Evolutionary conservation across 441 rosid species (phyloP), one percentile per base, ranked within the genome.

Genomic region (Biscutella laevigata): DNA sequence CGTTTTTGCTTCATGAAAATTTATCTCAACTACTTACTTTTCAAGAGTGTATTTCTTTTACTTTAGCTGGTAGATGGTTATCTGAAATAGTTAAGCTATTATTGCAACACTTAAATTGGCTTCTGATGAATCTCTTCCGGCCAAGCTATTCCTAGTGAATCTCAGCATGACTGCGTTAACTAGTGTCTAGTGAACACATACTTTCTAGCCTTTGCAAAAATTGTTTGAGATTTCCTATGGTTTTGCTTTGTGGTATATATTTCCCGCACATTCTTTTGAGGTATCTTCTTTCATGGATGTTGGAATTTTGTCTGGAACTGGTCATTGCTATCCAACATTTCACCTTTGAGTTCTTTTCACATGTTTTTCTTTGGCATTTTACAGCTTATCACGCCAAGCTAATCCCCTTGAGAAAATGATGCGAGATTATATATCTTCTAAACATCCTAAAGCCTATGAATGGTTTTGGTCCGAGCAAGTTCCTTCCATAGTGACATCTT

Each of bases 381-480:
- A 80, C 88, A 94, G 99, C 69, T 79, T 94, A 70, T 72, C 74
- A 25, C 82, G 94, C 60, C 94, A 68, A 61, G 78, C 85, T 74
- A 82, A 88, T 67, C 86, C 88, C 14, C 68, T 94, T 56, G 95
- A 88, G 75, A 78, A 81, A 69, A 68, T 75, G 71, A 88, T 94
- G 67, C 80, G 84, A 78, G 95, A 84, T 36, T 75, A 88, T 62
- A 58, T 94, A 52, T 81, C 87, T 37, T 78, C 75, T 61, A 94
- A 84, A 62, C 86, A 81, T 45, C 83, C 92, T 62, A 84, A 84
- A 68, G 78, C 74, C 44, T 76, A 71, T 65, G 90, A 86, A 26
- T 77, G 95, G 99, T 84, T 94, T 69, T 88, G 83, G 90, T 75
- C 88, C 22, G 87, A 80, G 69, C 90, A 83, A 71, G 73, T 86